Percentiles rank a stretch among this genome's conserved stretches.
These are phyloP conservation scores for Toxicodendron radicans DNA, from an alignment of 345 rosid species.

Conservation along the genomic window DNA sequence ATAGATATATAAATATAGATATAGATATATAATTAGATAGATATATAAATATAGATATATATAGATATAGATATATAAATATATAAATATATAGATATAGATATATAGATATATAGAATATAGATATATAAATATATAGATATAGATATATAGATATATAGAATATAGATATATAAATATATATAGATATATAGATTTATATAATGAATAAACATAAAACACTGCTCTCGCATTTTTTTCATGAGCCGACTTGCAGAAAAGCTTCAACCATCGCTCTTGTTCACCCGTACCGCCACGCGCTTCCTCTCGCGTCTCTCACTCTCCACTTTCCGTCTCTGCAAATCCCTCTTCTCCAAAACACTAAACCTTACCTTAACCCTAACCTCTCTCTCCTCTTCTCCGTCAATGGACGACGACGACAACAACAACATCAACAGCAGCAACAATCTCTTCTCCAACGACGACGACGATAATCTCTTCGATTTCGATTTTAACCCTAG, in stretches of 20 bases:
- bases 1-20: too few relatives aligned
- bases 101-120: too few relatives aligned
- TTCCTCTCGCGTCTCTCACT: constrained; percentile 31
- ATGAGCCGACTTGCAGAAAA: constrained; percentile 21
- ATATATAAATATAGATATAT: too few relatives aligned
- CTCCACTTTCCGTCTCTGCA: constrained; percentile 25
- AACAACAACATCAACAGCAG: not conserved
- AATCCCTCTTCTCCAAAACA: constrained; percentile 24
- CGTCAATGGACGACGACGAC: constrained; percentile 30
- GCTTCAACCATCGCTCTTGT: constrained; percentile 16
- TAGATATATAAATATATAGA: too few relatives aligned
- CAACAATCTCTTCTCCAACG: constrained; percentile 19
- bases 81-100: too few relatives aligned
- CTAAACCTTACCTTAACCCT: constrained; percentile 17
- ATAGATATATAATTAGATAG: too few relatives aligned
- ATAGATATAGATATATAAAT: too few relatives aligned
- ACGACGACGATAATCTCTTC: constrained; percentile 24
- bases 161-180: too few relatives aligned
- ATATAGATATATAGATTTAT: too few relatives aligned
- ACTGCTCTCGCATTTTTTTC: not conserved
- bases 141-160: too few relatives aligned
- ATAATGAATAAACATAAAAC: too few relatives aligned
- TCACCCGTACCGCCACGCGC: constrained; percentile 27
- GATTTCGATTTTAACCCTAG: constrained; percentile 24
- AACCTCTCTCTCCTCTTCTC: constrained; percentile 11